phyloP scores from a whole-genome alignment of 73 alveolate genomes.

The Blepharisma japonicum region DNA sequence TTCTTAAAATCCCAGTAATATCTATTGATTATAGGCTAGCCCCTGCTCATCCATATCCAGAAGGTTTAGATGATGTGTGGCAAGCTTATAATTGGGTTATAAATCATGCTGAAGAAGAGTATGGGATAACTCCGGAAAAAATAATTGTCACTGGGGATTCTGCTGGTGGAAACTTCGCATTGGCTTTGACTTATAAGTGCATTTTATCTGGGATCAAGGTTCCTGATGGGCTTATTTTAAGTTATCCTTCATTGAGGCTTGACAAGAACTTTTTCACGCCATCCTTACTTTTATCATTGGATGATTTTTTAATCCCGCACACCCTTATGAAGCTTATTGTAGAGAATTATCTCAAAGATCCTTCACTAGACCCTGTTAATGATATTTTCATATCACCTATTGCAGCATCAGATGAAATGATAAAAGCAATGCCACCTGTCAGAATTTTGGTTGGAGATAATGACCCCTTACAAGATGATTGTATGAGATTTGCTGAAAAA shows the following conservation, averaged over 20 bases:
- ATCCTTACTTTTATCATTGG: conserved; percentile 68
- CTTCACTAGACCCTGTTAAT: conserved; percentile 38
- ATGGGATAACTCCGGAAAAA: conserved; percentile 71
- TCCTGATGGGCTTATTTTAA: conserved; percentile 88
- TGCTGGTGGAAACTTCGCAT: conserved; percentile 96
- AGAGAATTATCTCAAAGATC: conserved; percentile 66
- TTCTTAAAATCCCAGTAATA: conserved; percentile 71
- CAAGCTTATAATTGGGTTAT: conserved; percentile 88
- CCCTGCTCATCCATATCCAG: conserved; percentile 91
- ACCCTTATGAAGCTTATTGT: conserved; percentile 77
- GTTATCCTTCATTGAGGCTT: conserved; percentile 91
- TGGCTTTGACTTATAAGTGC: conserved; percentile 18
- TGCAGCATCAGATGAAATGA: conserved; percentile 49
- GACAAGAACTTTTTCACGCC: conserved; percentile 72
- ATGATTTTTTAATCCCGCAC: conserved; percentile 84
- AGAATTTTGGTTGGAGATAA: conserved; percentile 66
- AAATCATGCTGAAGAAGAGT: conserved; percentile 56
- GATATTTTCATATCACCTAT: conserved; percentile 76
- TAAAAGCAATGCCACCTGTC: conserved; percentile 67
- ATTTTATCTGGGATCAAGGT: conserved; percentile 68
- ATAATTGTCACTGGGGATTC: conserved; percentile 93
- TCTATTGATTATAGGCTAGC: conserved; percentile 93
- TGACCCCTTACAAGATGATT: conserved; percentile 76
- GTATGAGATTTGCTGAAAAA: conserved; percentile 44
- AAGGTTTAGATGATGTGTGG: conserved; percentile 92